Evolutionary conservation across 2,329 filamentous ascomycete genomes (phyloP).

Genomic region (Clonostachys chloroleuca): DNA sequence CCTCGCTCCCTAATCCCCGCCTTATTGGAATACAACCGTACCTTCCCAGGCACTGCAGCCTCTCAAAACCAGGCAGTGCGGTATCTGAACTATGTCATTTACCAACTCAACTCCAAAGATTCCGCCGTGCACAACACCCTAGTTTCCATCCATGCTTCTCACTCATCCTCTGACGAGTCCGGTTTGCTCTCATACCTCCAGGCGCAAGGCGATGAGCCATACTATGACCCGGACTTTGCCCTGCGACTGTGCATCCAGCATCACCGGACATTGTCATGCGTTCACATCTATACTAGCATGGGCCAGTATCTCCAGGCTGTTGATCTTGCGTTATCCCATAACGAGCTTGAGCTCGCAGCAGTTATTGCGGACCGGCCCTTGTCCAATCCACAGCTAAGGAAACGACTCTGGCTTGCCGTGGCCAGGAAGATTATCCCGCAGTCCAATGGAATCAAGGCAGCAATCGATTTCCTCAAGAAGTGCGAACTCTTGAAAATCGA

Average conservation of each 20-base stretch:
- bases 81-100: conserved; percentile 91
- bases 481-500: conserved; percentile 93
- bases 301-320: conserved; percentile 91
- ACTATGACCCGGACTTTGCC: conserved; percentile 94
- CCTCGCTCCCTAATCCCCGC: conserved; percentile 88
- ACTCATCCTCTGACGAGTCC: conserved; percentile 75
- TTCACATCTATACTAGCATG: conserved; percentile 97
- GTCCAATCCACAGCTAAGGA: conserved; percentile 74
- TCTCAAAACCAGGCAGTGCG: conserved; percentile 85
- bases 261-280: conserved; percentile 86
- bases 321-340: conserved; percentile 83
- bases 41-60: conserved; percentile 58
- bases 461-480: conserved; percentile 88
- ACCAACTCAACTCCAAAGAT: conserved; percentile 73
- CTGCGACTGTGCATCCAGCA: conserved; percentile 93
- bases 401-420: conserved; percentile 92
- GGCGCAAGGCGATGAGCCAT: conserved; percentile 79
- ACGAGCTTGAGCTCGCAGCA: conserved; percentile 84
- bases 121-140: conserved; percentile 95
- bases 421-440: conserved; percentile 90
- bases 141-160: conserved; percentile 90
- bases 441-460: conserved; percentile 82
- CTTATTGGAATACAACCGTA: conserved; percentile 87
- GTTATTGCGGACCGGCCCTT: conserved; percentile 84
- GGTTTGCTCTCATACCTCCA: conserved; percentile 86